Evolutionary conservation across 2,329 filamentous ascomycete species (phyloP), one percentile per base, ranked within the genome.

Genomic region (Colletotrichum echinochloae): DNA sequence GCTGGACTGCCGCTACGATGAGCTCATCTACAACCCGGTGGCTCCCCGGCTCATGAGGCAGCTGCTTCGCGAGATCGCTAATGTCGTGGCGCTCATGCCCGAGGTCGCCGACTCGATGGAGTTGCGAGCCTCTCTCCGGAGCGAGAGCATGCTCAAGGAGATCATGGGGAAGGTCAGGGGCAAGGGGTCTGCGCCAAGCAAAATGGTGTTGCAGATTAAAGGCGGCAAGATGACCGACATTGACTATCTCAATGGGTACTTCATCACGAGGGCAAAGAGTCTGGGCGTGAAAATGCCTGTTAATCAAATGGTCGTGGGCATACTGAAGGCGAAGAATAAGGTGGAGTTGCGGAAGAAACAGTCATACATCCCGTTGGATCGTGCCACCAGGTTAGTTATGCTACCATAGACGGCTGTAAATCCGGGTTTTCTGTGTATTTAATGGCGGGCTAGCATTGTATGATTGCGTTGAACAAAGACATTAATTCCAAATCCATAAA

Each of bases 181-280:
- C 16, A 81, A 87, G 65, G 89, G 90, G 61, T 82, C 85, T 7
- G 79, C 80, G 11, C 75, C 79, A 51, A 93, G 89, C 75, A 87
- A 84, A 26, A 94, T 97, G 89, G 82, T 93, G 7, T 85, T 87
- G 63, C 89, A 91, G 75, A 83, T 95, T 16, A 82, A 88, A 14
- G 79, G 81, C 1, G 91, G 92, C 1, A 82, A 83, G 71, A 81
- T 85, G 68, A 94, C 93, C 0, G 94, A 97, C 76, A 88, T 98
- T 49, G 89, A 95, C 55, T 97, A 91, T 76, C 88, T 95, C 74
- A 98, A 97, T 78, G 95, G 95, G 0, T 99, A 95, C 82, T 92
- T 99, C 70, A 86, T 97, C 39, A 86, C 84, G 60, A 87, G 91
- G 49, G 96, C 92, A 0, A 86, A 88, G 75, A 88, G 93, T 77